Conservation (phyloP, 352 stramenopile genomes). For the Hyaloperonospora brassicae region DNA sequence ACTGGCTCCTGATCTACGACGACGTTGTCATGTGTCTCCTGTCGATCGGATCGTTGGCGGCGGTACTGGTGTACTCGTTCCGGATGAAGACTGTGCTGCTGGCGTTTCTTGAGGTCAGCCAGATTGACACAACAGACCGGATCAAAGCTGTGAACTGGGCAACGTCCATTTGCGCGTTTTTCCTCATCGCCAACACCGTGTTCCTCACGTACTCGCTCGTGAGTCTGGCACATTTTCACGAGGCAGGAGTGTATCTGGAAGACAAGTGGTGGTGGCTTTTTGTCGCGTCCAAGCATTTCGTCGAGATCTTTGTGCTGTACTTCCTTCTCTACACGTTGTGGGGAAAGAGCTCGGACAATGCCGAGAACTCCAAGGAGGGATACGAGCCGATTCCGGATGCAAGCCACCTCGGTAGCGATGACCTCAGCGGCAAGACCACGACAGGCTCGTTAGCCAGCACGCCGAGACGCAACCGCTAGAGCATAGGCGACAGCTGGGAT, state of each 20-base stretch:
- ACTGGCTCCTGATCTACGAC: constrained; percentile 92
- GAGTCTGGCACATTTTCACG: constrained; percentile 82
- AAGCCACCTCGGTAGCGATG: constrained; percentile 49
- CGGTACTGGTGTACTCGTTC: constrained; percentile 92
- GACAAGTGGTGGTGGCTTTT: constrained; percentile 89
- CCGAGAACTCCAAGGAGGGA: constrained; percentile 51
- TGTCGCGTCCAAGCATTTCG: constrained; percentile 88
- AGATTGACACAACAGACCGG: constrained; percentile 94
- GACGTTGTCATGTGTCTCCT: constrained; percentile 85
- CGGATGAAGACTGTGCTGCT: constrained; percentile 93
- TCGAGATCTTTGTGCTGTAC: constrained; percentile 90
- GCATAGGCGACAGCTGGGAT: neutral
- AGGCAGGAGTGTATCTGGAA: constrained; percentile 80
- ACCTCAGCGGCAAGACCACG: constrained; percentile 31
- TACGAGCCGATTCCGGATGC: constrained; percentile 73
- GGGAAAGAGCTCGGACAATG: constrained; percentile 65
- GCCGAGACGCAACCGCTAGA: constrained; percentile 23
- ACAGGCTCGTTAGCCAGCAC: constrained; percentile 28
- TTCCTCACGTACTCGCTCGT: constrained; percentile 83
- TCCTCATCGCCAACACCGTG: constrained; percentile 89
- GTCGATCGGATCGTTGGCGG: constrained; percentile 82
- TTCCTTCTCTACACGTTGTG: constrained; percentile 93
- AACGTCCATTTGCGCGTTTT: constrained; percentile 91
- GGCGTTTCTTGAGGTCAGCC: constrained; percentile 92
- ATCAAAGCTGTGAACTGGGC: constrained; percentile 94